phyloP scores from a whole-genome alignment of 805 yeast genomes.

The Jamesozyma lodderae region DNA sequence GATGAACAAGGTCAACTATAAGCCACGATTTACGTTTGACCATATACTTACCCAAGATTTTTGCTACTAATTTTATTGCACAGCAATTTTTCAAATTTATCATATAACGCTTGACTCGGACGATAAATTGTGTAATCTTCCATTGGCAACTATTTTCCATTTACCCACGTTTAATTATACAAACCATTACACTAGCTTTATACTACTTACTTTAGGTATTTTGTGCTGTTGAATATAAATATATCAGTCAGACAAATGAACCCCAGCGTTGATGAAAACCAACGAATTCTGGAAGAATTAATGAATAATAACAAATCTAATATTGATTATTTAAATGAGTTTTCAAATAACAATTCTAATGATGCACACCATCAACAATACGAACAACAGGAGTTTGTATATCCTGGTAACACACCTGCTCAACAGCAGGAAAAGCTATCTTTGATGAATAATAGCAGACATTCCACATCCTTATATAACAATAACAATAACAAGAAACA shows the following conservation, averaged over 20 bases:
- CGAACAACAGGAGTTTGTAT: conserved; percentile 2
- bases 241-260: not conserved
- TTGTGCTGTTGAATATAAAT: not conserved
- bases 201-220: too few relatives aligned
- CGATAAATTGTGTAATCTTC: too few relatives aligned
- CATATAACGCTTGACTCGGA: too few relatives aligned
- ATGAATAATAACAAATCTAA: conserved; percentile 3
- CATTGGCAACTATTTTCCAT: too few relatives aligned
- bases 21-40: too few relatives aligned
- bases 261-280: conserved; percentile 6
- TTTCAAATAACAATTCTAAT: not conserved
- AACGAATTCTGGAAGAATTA: conserved; percentile 8
- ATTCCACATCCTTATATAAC: not conserved
- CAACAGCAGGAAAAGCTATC: conserved; percentile 19
- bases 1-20: too few relatives aligned
- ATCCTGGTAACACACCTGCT: conserved; percentile 14
- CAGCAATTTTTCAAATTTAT: too few relatives aligned
- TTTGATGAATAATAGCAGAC: conserved; percentile 5
- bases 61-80: too few relatives aligned
- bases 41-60: too few relatives aligned
- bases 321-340: not conserved
- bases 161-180: too few relatives aligned
- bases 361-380: not conserved
- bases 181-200: too few relatives aligned
- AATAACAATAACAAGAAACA: not conserved